phyloP scores from a whole-genome alignment of 805 yeast species.

The Pachysolen tannophilus region DNA sequence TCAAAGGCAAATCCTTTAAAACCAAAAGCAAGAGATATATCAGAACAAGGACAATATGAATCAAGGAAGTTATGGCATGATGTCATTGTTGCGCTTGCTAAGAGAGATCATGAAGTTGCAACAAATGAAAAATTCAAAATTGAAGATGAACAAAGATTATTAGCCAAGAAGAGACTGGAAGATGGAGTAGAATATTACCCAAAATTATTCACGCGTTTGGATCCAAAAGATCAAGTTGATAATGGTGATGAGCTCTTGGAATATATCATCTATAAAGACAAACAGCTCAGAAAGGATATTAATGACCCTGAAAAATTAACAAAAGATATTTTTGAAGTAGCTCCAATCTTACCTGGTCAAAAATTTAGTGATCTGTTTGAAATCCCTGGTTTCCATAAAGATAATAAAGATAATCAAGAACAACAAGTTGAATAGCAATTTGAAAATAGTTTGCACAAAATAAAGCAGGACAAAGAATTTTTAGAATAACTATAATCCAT shows the following conservation, averaged over 20 bases:
- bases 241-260: constrained; percentile 36
- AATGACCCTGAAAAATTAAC: constrained; percentile 42
- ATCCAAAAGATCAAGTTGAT: constrained; percentile 28
- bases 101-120: constrained; percentile 73
- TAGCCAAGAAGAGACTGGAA: constrained; percentile 66
- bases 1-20: constrained; percentile 37
- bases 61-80: constrained; percentile 77
- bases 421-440: too few relatives aligned
- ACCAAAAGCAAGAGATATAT: constrained; percentile 72
- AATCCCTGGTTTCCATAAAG: constrained; percentile 59
- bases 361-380: constrained; percentile 53
- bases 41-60: constrained; percentile 76
- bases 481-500: too few relatives aligned
- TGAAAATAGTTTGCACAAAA: too few relatives aligned
- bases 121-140: constrained; percentile 83
- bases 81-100: constrained; percentile 74
- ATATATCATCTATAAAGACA: constrained; percentile 52
- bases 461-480: too few relatives aligned
- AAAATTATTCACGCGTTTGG: constrained; percentile 67
- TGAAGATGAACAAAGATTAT: constrained; percentile 76
- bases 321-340: constrained; percentile 50
- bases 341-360: constrained; percentile 84
- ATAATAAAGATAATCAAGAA: constrained; percentile 8
- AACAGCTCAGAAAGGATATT: constrained; percentile 34
- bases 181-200: constrained; percentile 80